A percentile compares a stretch with the other conserved stretches of the same genome.
phyloP scores from a whole-genome alignment of 2,329 filamentous ascomycete species.

The Fusarium siculi region DNA sequence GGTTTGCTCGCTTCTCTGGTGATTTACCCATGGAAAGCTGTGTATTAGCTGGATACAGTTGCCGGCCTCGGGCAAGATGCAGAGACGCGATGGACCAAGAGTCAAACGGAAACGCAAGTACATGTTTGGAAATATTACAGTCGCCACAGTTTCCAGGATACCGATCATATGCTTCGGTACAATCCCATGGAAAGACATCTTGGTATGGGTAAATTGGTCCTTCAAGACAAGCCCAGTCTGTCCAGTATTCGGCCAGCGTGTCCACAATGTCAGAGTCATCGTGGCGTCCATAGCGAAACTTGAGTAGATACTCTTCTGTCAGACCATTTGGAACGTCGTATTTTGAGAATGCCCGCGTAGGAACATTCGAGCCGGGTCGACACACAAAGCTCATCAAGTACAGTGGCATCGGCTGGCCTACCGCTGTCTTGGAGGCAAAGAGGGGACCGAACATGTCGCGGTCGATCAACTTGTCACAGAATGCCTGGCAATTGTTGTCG shows the following conservation, averaged over 20 bases:
- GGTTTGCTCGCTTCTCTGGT: neutral
- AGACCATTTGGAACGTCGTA: constrained; percentile 52
- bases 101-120: constrained; percentile 57
- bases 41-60: constrained; percentile 45
- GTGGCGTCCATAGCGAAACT: constrained; percentile 50
- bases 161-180: constrained; percentile 54
- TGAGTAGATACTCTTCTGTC: constrained; percentile 55
- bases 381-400: constrained; percentile 55
- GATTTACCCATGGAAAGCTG: rapidly evolving
- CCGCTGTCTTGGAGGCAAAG: constrained; percentile 28
- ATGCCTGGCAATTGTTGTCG: constrained; percentile 51
- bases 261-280: constrained; percentile 56
- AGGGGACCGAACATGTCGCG: constrained; percentile 42
- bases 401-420: constrained; percentile 16
- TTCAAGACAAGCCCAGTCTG: constrained; percentile 54
- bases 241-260: constrained; percentile 55
- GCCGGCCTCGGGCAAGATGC: constrained; percentile 48
- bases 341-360: constrained; percentile 43
- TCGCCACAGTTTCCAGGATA: constrained; percentile 50
- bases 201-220: constrained; percentile 52
- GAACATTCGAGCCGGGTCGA: constrained; percentile 38
- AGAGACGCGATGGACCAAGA: constrained; percentile 53
- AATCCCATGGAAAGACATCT: constrained; percentile 58
- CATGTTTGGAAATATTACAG: constrained; percentile 56
- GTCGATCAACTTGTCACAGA: constrained; percentile 51